Percentiles rank a stretch among this genome's conserved stretches.
Evolutionary conservation across 108 stramenopile genomes (phyloP).

Genomic region (Ochromonas danica): DNA sequence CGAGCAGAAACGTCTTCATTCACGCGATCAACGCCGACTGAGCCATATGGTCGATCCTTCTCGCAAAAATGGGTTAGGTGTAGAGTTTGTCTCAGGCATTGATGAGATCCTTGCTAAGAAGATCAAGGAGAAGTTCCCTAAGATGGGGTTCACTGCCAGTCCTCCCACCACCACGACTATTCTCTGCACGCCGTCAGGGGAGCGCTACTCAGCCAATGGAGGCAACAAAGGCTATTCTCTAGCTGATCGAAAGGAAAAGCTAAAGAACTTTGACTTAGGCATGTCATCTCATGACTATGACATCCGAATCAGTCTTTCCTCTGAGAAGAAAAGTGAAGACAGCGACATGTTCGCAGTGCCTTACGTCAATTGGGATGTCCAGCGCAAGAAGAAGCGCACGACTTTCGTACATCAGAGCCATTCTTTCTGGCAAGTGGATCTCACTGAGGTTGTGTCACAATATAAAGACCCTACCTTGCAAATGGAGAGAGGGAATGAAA

Average conservation of each 20-base stretch:
- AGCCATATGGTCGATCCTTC: neutral
- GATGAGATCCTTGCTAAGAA: slow-evolving; percentile 8
- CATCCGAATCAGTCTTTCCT: neutral
- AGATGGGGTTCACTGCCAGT: neutral
- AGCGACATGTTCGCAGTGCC: neutral
- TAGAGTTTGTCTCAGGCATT: slow-evolving; percentile 7
- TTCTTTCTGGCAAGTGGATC: slow-evolving; percentile 11
- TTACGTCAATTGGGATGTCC: neutral
- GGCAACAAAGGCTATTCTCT: neutral
- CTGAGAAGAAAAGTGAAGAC: slow-evolving; percentile 8
- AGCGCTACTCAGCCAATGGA: neutral
- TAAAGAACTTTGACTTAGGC: neutral
- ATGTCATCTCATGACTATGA: slow-evolving; percentile 17
- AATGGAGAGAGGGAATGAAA: neutral
- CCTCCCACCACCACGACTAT: neutral
- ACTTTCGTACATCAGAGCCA: neutral
- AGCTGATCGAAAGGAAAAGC: neutral
- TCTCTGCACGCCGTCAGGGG: neutral
- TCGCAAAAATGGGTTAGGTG: too few relatives aligned
- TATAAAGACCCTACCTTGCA: neutral
- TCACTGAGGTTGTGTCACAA: slow-evolving; percentile 2
- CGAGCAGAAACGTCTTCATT: neutral
- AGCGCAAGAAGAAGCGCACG: neutral
- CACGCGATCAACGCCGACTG: neutral
- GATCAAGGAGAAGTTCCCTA: neutral